phyloP scores from a whole-genome alignment of 768 basidiomycete species.

The Rickenella mellea region DNA sequence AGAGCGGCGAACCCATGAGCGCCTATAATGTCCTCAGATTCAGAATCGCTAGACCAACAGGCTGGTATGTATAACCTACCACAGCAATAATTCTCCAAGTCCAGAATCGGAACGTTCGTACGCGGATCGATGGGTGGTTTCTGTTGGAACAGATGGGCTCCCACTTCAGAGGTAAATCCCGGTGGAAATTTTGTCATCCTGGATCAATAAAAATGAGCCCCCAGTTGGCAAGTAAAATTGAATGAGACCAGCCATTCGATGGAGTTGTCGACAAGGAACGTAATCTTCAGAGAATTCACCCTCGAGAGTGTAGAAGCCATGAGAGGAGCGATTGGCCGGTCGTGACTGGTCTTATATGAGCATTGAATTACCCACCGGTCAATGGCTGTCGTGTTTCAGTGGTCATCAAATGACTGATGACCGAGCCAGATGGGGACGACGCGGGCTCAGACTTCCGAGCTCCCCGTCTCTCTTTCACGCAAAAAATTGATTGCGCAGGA shows the following conservation, averaged over 20 bases:
- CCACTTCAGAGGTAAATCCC: conserved; percentile 66
- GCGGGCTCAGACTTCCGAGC: too few relatives aligned
- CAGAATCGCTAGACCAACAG: conserved; percentile 1
- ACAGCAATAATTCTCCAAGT: conserved; percentile 66
- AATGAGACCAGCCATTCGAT: conserved; percentile 58
- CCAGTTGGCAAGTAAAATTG: not conserved
- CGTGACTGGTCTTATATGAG: too few relatives aligned
- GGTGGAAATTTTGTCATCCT: conserved; percentile 78
- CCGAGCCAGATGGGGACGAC: too few relatives aligned
- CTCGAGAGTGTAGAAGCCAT: too few relatives aligned
- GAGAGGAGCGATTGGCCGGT: too few relatives aligned
- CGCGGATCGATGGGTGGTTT: conserved; percentile 29
- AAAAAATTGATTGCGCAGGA: too few relatives aligned
- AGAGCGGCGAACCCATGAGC: conserved; percentile 82
- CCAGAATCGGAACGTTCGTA: conserved; percentile 53
- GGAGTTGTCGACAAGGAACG: conserved; percentile 66
- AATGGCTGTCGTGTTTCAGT: too few relatives aligned
- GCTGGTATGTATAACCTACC: conserved; percentile 32
- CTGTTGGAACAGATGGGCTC: conserved; percentile 47
- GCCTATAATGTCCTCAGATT: conserved; percentile 27
- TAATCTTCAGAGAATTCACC: conserved; percentile 37
- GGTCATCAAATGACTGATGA: too few relatives aligned
- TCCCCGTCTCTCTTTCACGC: too few relatives aligned
- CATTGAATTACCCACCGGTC: too few relatives aligned
- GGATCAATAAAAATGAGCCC: not conserved